Evolutionary conservation across 1,284 basidiomycete species (phyloP), one percentile per base, ranked within the genome.

Genomic region (Austropuccinia psidii): DNA sequence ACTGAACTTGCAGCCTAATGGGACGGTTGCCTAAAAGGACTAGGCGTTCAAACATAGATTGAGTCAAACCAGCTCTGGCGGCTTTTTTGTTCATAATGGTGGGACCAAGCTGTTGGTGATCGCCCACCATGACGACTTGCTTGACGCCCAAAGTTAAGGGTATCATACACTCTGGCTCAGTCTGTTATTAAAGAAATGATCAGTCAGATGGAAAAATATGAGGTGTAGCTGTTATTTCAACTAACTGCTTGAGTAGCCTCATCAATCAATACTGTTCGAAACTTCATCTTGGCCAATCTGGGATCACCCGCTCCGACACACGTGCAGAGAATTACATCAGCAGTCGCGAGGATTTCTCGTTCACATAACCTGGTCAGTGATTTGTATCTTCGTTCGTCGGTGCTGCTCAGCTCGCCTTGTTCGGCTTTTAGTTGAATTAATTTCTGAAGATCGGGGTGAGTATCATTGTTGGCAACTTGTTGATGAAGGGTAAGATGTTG

Each of bases 31-130:
- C 89, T 70, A 98, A 88, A 62, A 97, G 86, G 76, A 98, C 93
- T 64, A 99, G 87, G 45, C 96, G 90, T 81, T 99, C 96, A 79
- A 99, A 98, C 29, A 99, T 87, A 0, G 94, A 98, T 80, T 98
- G 94, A 0, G 93, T 97, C 52, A 98, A 85, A 35, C 96, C 96
- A 0, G 96, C 96, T 17, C 93, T 89, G 0, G 96, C 96, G 0
- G 95, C 96, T 81, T 98, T 98, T 86, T 98, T 98, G 87, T 98
- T 98, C 96, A 98, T 98, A 81, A 99, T 98, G 77, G 98, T 96
- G 9, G 96, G 96, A 0, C 96, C 96, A 60, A 98, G 88, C 85
- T 99, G 96, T 83, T 90, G 90, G 82, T 98, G 94, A 83, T 98
- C 94, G 65, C 96, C 96, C 64, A 99, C 96, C 62, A 99, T 87